These are phyloP conservation scores for Flagelloscypha sp. DNA, from an alignment of 768 basidiomycete species.

Conservation along the genomic window DNA sequence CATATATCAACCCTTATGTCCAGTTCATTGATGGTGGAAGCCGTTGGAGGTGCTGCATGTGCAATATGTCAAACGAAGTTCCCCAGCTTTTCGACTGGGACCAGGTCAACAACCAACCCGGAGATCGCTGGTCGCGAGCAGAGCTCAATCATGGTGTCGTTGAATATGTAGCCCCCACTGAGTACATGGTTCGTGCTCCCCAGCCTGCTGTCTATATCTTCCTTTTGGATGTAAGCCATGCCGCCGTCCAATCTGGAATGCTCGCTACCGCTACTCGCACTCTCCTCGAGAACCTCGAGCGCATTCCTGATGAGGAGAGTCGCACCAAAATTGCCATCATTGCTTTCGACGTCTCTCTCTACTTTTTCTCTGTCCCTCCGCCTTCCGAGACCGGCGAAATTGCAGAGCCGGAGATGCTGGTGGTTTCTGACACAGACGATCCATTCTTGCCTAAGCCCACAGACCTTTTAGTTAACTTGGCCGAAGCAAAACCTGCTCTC, in stretches of 20 bases:
- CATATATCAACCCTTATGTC: constrained; percentile 96
- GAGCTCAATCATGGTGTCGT: constrained; percentile 93
- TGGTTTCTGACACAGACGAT: constrained; percentile 94
- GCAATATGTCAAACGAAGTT: constrained; percentile 95
- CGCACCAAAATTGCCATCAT: constrained; percentile 90
- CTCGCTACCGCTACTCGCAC: constrained; percentile 96
- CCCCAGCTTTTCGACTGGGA: constrained; percentile 99
- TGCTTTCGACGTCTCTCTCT: constrained; percentile 84
- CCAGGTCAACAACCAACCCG: constrained; percentile 84
- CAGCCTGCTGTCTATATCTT: constrained; percentile 97
- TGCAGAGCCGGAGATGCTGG: constrained; percentile 86
- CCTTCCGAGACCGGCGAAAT: constrained; percentile 44
- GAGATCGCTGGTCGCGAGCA: constrained; percentile 88
- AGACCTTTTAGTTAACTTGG: constrained; percentile 91
- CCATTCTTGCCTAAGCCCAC: constrained; percentile 96
- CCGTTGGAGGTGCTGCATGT: constrained; percentile 99
- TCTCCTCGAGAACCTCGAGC: constrained; percentile 89
- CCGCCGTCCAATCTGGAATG: constrained; percentile 92
- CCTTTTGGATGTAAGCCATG: constrained; percentile 92
- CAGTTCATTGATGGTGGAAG: constrained; percentile 98
- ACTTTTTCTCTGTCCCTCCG: constrained; percentile 93
- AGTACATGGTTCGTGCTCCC: constrained; percentile 99
- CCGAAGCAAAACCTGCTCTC: constrained; percentile 71
- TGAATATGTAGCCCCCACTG: constrained; percentile 95
- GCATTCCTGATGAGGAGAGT: constrained; percentile 90